Conservation (phyloP, 139 green algal species). For the Auxenochlorella pyrenoidosa region DNA sequence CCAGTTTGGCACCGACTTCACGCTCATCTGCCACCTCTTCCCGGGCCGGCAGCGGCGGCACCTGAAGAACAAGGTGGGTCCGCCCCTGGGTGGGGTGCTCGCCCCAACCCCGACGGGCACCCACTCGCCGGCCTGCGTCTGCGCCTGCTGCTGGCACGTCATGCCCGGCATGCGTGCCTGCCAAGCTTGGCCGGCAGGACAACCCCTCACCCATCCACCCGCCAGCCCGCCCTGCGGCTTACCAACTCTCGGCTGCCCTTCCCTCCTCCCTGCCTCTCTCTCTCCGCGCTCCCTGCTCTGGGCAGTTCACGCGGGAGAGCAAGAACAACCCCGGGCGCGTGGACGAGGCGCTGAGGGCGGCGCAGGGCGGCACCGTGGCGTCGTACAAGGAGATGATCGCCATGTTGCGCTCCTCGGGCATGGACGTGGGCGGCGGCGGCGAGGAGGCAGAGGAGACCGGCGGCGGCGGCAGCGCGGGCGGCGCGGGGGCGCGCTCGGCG, state of each 20-base stretch:
- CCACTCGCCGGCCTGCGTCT: no score
- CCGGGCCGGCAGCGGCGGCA: conserved; percentile 62
- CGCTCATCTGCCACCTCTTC: conserved; percentile 75
- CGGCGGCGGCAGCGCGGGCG: not conserved
- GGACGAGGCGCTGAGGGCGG: conserved; percentile 41
- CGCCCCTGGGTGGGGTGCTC: not conserved
- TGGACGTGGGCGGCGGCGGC: not conserved
- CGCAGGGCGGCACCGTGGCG: conserved; percentile 2
- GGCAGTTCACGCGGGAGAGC: conserved; percentile 40
- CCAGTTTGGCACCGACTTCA: conserved; percentile 86
- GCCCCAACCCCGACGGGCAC: no score
- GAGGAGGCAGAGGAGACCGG: conserved; percentile 8
- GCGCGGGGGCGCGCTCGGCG: not conserved
- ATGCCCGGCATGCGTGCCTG: no score
- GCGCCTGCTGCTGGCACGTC: no score
- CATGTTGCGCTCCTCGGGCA: conserved; percentile 43
- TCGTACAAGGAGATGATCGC: conserved; percentile 51
- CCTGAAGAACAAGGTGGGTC: conserved; percentile 72
- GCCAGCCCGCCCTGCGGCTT: not conserved
- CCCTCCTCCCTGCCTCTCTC: no score
- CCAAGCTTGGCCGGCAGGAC: no score
- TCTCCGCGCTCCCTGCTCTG: no score
- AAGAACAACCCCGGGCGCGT: conserved; percentile 36
- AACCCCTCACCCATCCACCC: no score
- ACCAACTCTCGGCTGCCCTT: not conserved